phyloP scores from a whole-genome alignment of 2,329 filamentous ascomycete genomes.

The Ophiocordyceps polyrhachis-furcata region DNA sequence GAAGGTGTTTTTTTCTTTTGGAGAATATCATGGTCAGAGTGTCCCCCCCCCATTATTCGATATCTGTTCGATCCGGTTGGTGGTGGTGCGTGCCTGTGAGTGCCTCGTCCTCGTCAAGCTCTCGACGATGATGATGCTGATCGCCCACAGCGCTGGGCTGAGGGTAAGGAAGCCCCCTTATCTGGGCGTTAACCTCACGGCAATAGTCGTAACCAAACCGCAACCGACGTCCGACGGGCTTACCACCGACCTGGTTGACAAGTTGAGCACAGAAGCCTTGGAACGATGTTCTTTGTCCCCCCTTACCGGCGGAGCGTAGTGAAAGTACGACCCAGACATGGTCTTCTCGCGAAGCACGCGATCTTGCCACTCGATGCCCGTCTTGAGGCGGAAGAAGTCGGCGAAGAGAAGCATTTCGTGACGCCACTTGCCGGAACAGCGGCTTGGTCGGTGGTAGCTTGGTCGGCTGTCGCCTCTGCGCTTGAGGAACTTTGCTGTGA shows the following conservation, averaged over 20 bases:
- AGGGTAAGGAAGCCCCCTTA: constrained; percentile 12
- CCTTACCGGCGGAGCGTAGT: constrained; percentile 28
- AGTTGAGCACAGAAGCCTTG: too few relatives aligned
- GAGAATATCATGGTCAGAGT: too few relatives aligned
- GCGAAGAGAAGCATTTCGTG: constrained; percentile 31
- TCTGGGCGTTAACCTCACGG: constrained; percentile 13
- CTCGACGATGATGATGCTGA: too few relatives aligned
- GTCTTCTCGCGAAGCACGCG: constrained; percentile 20
- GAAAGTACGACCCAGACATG: constrained; percentile 16
- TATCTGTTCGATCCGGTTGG: too few relatives aligned
- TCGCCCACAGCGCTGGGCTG: background rate
- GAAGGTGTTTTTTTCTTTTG: too few relatives aligned
- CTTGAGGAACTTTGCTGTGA: constrained; percentile 32
- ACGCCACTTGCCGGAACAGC: constrained; percentile 18
- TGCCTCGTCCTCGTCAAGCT: too few relatives aligned
- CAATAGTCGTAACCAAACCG: constrained; percentile 15
- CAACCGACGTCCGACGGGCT: constrained; percentile 17
- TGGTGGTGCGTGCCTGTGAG: too few relatives aligned
- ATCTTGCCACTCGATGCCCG: constrained; percentile 40
- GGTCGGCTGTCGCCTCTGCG: constrained; percentile 18
- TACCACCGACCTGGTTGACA: constrained; percentile 19
- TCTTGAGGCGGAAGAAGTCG: constrained; percentile 37
- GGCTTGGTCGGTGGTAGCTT: constrained; percentile 19
- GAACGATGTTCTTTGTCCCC: too few relatives aligned
- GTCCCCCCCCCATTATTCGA: too few relatives aligned